Evolutionary conservation across 129 eudicot species (phyloP).

Genomic region (Pittosporum tobira): DNA sequence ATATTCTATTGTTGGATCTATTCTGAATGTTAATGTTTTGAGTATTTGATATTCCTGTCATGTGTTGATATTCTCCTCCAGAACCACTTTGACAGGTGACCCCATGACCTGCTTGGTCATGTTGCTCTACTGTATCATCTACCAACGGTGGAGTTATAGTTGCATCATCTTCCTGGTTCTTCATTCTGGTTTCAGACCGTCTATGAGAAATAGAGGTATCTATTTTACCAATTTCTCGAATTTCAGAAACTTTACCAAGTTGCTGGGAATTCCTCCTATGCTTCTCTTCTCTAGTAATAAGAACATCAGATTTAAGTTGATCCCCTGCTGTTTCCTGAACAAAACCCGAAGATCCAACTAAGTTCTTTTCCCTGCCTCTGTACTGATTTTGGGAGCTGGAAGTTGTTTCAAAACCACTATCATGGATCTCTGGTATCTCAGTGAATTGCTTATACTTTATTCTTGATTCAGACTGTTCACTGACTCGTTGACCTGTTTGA

Average conservation of each 20-base stretch:
- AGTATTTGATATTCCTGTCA: slow-evolving; percentile 20
- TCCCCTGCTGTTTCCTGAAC: slow-evolving; percentile 22
- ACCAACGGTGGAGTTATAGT: slow-evolving; percentile 15
- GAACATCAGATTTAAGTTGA: slow-evolving; percentile 20
- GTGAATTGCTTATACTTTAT: slow-evolving; percentile 34
- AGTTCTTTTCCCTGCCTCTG: slow-evolving; percentile 14
- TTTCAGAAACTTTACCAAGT: slow-evolving; percentile 28
- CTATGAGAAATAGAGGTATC: slow-evolving; percentile 22
- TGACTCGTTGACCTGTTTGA: slow-evolving; percentile 17
- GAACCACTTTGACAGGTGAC: slow-evolving; percentile 20
- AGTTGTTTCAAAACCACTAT: slow-evolving; percentile 19
- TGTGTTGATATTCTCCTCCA: slow-evolving; percentile 29
- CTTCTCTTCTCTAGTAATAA: slow-evolving; percentile 19
- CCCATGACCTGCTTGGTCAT: slow-evolving; percentile 23
- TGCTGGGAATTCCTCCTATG: slow-evolving; percentile 23
- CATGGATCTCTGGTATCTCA: slow-evolving; percentile 13
- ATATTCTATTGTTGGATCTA: background rate
- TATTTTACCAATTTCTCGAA: slow-evolving; percentile 28
- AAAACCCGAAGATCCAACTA: slow-evolving; percentile 15
- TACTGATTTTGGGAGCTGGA: slow-evolving; percentile 26
- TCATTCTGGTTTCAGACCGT: slow-evolving; percentile 31
- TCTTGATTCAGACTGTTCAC: slow-evolving; percentile 27
- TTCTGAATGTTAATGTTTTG: slow-evolving; percentile 15
- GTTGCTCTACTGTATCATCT: slow-evolving; percentile 34
- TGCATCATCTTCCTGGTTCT: slow-evolving; percentile 31